A percentile compares a stretch with the other conserved stretches of the same genome.
Conservation (phyloP, 371 early-diverging fungal genomes). For the Mortierella polycephala region DNA sequence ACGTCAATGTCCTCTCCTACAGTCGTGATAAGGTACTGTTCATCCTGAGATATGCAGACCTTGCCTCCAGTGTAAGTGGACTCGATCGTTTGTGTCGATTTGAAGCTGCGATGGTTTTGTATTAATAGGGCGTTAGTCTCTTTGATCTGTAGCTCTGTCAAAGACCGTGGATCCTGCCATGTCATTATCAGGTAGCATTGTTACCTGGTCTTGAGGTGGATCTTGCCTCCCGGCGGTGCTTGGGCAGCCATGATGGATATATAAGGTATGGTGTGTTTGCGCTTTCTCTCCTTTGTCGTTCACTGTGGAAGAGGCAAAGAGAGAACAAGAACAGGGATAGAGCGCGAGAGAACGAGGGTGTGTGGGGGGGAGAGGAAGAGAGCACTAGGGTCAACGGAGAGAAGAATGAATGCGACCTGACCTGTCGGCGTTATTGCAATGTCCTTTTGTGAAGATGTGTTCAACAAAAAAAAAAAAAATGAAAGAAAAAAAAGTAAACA, state of each 20-base stretch:
- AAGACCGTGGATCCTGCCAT: not conserved
- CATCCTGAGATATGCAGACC: slow-evolving; percentile 77
- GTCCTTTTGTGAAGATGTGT: no score
- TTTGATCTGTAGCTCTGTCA: not conserved
- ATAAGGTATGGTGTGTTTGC: not conserved
- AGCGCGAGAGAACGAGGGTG: not conserved
- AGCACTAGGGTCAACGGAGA: not conserved
- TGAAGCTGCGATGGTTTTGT: slow-evolving; percentile 64
- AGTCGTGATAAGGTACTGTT: slow-evolving; percentile 77
- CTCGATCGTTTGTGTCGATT: slow-evolving; percentile 82
- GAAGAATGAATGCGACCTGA: not conserved
- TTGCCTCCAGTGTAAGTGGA: slow-evolving; percentile 96
- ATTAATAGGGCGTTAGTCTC: not conserved
- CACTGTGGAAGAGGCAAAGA: not conserved
- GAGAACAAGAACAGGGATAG: not conserved
- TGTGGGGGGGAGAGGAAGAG: not conserved
- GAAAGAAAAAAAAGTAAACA: slow-evolving; percentile 6
- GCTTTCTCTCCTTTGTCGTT: slow-evolving; percentile 2
- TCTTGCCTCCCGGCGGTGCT: slow-evolving; percentile 53
- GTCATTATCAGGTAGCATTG: not conserved
- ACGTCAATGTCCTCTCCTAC: slow-evolving; percentile 88
- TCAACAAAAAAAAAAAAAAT: slow-evolving; percentile 8
- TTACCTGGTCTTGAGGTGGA: slow-evolving; percentile 56
- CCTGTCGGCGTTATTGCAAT: no score
- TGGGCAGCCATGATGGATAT: slow-evolving; percentile 40